Conservation (phyloP, 371 early-diverging fungal genomes). For the Actinomortierella ambigua region DNA sequence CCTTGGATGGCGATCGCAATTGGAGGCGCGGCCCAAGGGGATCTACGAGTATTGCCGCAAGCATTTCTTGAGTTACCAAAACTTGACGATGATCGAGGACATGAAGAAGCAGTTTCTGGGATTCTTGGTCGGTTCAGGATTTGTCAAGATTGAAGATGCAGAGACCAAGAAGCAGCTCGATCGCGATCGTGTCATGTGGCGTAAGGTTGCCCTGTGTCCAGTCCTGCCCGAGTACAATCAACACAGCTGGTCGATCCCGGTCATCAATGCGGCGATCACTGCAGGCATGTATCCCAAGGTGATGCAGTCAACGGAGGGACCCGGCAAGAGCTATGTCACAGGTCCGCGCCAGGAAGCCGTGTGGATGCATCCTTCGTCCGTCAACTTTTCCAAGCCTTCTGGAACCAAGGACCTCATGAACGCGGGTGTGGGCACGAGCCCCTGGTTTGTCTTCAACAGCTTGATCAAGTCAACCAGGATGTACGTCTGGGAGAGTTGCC, state of each 20-base stretch:
- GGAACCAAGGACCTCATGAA: slow-evolving; percentile 14
- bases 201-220: slow-evolving; percentile 47
- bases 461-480: slow-evolving; percentile 58
- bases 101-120: slow-evolving; percentile 81
- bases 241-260: slow-evolving; percentile 50
- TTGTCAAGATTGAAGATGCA: slow-evolving; percentile 53
- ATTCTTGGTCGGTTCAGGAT: slow-evolving; percentile 74
- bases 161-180: slow-evolving; percentile 22
- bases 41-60: slow-evolving; percentile 56
- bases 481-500: slow-evolving; percentile 61
- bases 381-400: slow-evolving; percentile 40
- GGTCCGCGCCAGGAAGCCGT: slow-evolving; percentile 46
- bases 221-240: slow-evolving; percentile 55
- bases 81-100: slow-evolving; percentile 76
- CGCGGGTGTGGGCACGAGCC: slow-evolving; percentile 28
- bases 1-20: slow-evolving; percentile 63
- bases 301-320: slow-evolving; percentile 20
- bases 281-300: slow-evolving; percentile 73
- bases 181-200: slow-evolving; percentile 25
- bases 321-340: slow-evolving; percentile 33
- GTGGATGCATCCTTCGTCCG: slow-evolving; percentile 67
- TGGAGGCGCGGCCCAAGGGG: slow-evolving; percentile 17
- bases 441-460: slow-evolving; percentile 61
- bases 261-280: slow-evolving; percentile 69
- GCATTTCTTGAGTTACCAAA: slow-evolving; percentile 64